phyloP scores from a whole-genome alignment of 345 rosid genomes.

The Populus euphratica region DNA sequence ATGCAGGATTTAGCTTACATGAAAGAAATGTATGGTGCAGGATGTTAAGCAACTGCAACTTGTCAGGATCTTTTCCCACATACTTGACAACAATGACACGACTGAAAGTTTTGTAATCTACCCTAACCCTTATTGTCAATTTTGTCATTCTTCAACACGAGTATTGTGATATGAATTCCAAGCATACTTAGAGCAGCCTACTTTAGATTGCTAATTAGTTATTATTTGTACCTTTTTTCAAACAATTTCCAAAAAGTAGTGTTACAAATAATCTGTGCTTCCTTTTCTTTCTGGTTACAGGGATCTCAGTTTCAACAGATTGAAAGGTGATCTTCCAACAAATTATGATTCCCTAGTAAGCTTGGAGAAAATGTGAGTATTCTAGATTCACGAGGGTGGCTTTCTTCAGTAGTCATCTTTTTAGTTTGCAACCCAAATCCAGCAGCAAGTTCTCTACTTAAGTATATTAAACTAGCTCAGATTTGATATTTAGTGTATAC shows the following conservation, averaged over 20 bases:
- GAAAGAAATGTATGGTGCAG: neutral
- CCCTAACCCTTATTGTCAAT: neutral
- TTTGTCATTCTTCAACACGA: neutral
- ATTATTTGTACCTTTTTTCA: neutral
- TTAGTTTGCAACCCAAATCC: no score
- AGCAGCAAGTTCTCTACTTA: no score
- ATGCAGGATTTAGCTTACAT: neutral
- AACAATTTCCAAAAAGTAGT: neutral
- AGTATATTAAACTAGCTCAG: no score
- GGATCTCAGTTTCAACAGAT: slow-evolving; percentile 16
- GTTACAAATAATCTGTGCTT: no score
- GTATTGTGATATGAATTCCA: neutral
- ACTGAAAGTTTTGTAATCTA: slow-evolving; percentile 5
- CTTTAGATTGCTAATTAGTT: neutral
- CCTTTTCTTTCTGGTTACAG: neutral
- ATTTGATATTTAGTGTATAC: no score
- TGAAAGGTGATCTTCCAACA: slow-evolving; percentile 5
- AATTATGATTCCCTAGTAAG: neutral
- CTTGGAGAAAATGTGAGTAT: slow-evolving; percentile 15
- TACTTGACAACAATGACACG: neutral
- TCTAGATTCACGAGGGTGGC: neutral
- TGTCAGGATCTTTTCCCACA: neutral
- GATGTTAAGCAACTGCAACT: slow-evolving; percentile 16
- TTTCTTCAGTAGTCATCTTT: no score
- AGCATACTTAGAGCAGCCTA: neutral